A percentile compares a stretch with the other conserved stretches of the same genome.
Conservation (phyloP, 2,329 filamentous ascomycete species). For the Phialophora macrospora region DNA sequence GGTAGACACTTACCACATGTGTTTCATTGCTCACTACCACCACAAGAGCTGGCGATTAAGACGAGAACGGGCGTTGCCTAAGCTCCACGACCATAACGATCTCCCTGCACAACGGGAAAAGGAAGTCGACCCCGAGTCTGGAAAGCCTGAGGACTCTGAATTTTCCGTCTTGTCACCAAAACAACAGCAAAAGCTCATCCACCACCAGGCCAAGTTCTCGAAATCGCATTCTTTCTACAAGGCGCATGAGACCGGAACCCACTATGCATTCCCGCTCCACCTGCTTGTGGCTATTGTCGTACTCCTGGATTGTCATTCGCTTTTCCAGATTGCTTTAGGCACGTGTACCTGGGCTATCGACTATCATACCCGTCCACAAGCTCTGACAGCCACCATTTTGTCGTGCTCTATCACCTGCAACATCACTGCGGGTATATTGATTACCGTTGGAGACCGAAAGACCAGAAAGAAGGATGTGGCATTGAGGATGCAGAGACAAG, state of each 20-base stretch:
- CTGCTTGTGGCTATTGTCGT: constrained; percentile 78
- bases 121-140: constrained; percentile 52
- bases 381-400: constrained; percentile 79
- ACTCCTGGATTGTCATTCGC: constrained; percentile 76
- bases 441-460: constrained; percentile 73
- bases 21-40: constrained; percentile 76
- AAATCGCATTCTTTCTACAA: constrained; percentile 89
- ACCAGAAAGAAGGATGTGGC: constrained; percentile 86
- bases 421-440: constrained; percentile 75
- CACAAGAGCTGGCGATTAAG: constrained; percentile 68
- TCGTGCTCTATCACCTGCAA: constrained; percentile 79
- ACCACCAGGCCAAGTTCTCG: constrained; percentile 79
- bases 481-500: constrained; percentile 75
- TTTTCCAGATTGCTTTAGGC: constrained; percentile 79
- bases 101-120: constrained; percentile 57
- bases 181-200: constrained; percentile 71
- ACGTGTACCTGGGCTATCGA: constrained; percentile 78
- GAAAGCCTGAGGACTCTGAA: constrained; percentile 40
- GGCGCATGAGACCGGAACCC: constrained; percentile 81
- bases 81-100: constrained; percentile 71
- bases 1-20: constrained; percentile 87
- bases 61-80: constrained; percentile 64
- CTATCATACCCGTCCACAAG: constrained; percentile 70
- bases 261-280: constrained; percentile 75
- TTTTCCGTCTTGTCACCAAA: constrained; percentile 45